Base-by-base conservation (phyloP, 176 grass and related monocot genomes). In the Olyra latifolia region DNA sequence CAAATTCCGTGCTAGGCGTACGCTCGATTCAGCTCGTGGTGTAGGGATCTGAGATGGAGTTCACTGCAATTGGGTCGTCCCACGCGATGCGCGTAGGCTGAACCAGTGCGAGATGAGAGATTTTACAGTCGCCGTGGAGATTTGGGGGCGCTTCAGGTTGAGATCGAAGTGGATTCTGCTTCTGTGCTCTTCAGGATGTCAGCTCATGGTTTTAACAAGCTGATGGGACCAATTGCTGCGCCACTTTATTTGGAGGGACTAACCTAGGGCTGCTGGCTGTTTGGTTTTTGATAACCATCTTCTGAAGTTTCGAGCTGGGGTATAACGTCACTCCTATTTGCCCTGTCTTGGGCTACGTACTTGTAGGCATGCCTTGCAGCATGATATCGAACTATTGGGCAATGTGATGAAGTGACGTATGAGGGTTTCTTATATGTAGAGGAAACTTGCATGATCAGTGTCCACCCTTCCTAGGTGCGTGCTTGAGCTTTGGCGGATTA, bases 11-110 rank as follows among this genome's bases (percentile, higher is more conserved):
- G 16, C 60, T 66, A 45, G 24, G 30, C 82, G 1, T 44, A 15
- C 10, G 44, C 48, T 17, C 17, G 75, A 70, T 75, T 63, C 45
- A 54, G 32, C 70, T 75, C 38, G 72, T 29, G 28, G 8, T 66
- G 27, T 41, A 69, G 65, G 77, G 77, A 85, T 89, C 82, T 54
- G 63, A 3, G 25, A 25, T 20, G 47, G 28, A 46, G 29, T 22
- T 69, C 76, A 14, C 20, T 28, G 52, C 35, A 53, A 44, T 74
- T 22, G 10, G 1, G 2, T 61, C 44, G 55, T 42, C 43, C 66
- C 32, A 20, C 3, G 48, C 12, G n/a, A 8, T 35, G 16, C 29
- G 48, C 19, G 28, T 66, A 24, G 42, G 66, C 13, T 23, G 11
- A 56, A 30, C 70, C 50, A 47, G 76, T 16, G 35, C 7, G 58